Evolutionary conservation across 768 basidiomycete species (phyloP), one percentile per base, ranked within the genome.

Genomic region (Boletus speciosus): DNA sequence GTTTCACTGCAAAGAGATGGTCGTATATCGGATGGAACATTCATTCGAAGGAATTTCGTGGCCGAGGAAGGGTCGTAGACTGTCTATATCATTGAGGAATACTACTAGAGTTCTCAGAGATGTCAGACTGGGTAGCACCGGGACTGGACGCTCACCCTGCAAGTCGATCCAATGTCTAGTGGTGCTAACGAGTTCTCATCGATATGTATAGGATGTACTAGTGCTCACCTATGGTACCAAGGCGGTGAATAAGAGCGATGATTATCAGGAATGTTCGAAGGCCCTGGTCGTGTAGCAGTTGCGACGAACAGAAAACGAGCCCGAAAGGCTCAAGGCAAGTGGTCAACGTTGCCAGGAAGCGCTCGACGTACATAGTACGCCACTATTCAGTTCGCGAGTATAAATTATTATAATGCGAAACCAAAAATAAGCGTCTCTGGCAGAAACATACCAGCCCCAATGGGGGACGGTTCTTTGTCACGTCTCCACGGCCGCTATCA

Each of bases 371-470:
- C 32, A n/a, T 4, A 32, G 41, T 25, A 25, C 35, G 64, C 60
- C 52, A 61, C 36, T 29, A 21, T 29, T 40, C 12, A 25, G 25
- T 45, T 51, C 23, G 34, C 39, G 34, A 34, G 15, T 32, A 23
- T 23, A 8, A 34, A 34, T 46, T 23, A 11, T 16, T 16, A 23
- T 47, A 10, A 15, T 21, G 5, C 19, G 52, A 42, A 46, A 43
- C 21, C 42, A 56, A 50, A 47, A 60, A 43, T 37, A 47, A 56
- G 41, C 21, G 36, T 40, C 38, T 11, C 21, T 48, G 34, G 45
- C 16, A 29, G 36, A 36, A 39, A 23, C 12, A 23, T 44, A 49
- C 52, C 32, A 16, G 37, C 23, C 25, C 35, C 12, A 43, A 31
- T 55, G 52, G 12, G 27, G 43, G 37, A 39, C 21, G 9, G 15